Evolutionary conservation across 108 stramenopile species (phyloP).

Genomic region (Chaetoceros tenuissimus): DNA sequence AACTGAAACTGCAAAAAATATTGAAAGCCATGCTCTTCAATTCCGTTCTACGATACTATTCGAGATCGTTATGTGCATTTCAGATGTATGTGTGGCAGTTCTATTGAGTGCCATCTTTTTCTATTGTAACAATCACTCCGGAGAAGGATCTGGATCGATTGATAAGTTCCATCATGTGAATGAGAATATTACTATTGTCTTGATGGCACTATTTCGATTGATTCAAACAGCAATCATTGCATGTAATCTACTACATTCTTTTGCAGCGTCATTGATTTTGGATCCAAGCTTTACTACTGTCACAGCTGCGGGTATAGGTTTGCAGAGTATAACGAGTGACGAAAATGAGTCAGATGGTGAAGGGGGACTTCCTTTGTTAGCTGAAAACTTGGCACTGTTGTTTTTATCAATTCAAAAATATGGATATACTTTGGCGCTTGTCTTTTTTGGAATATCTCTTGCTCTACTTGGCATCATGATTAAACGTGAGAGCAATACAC

Average conservation of each 20-base stretch:
- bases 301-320: no score
- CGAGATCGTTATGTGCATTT: conserved; percentile 6
- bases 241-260: conserved; percentile 2
- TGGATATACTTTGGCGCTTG: conserved; percentile 8
- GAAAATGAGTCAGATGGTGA: no score
- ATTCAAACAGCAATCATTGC: conserved; percentile 8
- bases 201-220: conserved; percentile 4
- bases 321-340: no score
- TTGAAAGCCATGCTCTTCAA: neutral
- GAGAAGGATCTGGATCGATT: neutral
- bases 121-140: no score
- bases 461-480: conserved; percentile 1
- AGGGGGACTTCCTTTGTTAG: no score
- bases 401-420: conserved; percentile 11
- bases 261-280: conserved; percentile 5
- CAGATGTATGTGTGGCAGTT: conserved; percentile 2
- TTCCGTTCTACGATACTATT: conserved; percentile 3
- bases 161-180: neutral
- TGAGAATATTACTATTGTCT: conserved; percentile 1
- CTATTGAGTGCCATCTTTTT: conserved; percentile 2
- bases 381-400: conserved; percentile 3
- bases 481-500: no score
- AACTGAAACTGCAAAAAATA: conserved; percentile 2
- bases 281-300: conserved; percentile 2
- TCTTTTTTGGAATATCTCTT: conserved; percentile 9